Evolutionary conservation across 495 filamentous ascomycete genomes (phyloP).

Genomic region (Tuber microsphaerosporum): DNA sequence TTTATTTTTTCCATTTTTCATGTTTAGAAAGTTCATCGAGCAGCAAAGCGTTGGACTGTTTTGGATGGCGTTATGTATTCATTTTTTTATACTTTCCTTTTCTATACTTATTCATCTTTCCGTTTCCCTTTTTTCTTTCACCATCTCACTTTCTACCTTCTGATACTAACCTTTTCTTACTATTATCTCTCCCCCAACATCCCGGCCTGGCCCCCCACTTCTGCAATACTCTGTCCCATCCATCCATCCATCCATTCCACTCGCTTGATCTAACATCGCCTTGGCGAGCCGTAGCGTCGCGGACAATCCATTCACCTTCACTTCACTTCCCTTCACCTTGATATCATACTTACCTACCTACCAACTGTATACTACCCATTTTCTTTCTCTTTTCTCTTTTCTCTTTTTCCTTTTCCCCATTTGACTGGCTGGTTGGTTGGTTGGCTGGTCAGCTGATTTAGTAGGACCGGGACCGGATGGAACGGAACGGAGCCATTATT

Average conservation of each 20-base stretch:
- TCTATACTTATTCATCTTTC: constrained; percentile 21
- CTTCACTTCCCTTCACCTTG: background rate
- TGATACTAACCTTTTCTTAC: background rate
- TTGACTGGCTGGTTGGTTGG: background rate
- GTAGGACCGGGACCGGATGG: background rate
- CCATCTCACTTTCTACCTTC: constrained; percentile 19
- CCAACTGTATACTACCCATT: background rate
- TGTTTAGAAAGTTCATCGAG: constrained; percentile 41
- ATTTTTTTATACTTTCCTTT: constrained; percentile 30
- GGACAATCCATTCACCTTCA: background rate
- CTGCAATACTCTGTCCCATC: background rate
- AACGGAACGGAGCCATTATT: background rate
- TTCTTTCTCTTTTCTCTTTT: background rate
- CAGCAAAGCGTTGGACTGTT: constrained; percentile 42
- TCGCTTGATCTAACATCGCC: background rate
- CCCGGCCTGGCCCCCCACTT: background rate
- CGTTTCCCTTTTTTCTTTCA: constrained; percentile 10
- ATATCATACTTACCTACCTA: background rate
- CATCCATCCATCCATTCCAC: background rate
- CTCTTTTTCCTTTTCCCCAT: background rate
- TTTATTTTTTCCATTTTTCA: constrained; percentile 20
- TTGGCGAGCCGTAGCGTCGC: background rate
- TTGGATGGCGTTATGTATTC: constrained; percentile 42
- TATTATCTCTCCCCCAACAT: background rate
- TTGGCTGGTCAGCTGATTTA: background rate